Conservation (phyloP, 179 eudicot species). For the Actinidia arguta region DNA sequence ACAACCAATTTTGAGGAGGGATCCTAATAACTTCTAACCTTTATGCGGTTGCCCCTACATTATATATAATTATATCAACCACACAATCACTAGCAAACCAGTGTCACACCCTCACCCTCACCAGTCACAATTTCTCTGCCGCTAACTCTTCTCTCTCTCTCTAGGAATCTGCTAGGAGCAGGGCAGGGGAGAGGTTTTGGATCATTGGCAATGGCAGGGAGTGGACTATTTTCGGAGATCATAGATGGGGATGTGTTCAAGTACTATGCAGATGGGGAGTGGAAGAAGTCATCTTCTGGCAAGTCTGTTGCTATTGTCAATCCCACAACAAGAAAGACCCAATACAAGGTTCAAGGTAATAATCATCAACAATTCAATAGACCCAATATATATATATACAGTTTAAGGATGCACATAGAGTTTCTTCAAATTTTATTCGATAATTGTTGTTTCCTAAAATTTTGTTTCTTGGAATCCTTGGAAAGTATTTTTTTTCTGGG, state of each 20-base stretch:
- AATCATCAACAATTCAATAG: background rate
- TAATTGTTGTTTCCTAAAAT: background rate
- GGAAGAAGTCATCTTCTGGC: constrained; percentile 85
- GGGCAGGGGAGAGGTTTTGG: background rate
- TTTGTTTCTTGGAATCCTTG: background rate
- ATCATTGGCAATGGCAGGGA: constrained; percentile 68
- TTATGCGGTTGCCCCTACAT: background rate
- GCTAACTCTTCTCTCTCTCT: constrained; percentile 14
- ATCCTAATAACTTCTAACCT: background rate
- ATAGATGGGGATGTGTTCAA: constrained; percentile 86
- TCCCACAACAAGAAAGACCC: constrained; percentile 80
- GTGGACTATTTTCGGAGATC: constrained; percentile 75
- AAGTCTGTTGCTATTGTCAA: constrained; percentile 84
- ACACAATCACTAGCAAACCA: background rate
- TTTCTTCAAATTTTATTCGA: background rate
- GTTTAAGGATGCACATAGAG: background rate
- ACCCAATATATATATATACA: background rate
- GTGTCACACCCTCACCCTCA: background rate
- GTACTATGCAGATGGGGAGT: constrained; percentile 89
- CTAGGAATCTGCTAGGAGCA: background rate
- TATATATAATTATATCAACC: constrained; percentile 1
- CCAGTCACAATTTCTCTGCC: constrained; percentile 11
- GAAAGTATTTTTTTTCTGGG: background rate
- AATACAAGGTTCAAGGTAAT: constrained; percentile 87
- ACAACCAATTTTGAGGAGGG: background rate